Evolutionary conservation across 1,284 basidiomycete genomes (phyloP), one percentile per base, ranked within the genome.

Genomic region (Fistulina hepatica): DNA sequence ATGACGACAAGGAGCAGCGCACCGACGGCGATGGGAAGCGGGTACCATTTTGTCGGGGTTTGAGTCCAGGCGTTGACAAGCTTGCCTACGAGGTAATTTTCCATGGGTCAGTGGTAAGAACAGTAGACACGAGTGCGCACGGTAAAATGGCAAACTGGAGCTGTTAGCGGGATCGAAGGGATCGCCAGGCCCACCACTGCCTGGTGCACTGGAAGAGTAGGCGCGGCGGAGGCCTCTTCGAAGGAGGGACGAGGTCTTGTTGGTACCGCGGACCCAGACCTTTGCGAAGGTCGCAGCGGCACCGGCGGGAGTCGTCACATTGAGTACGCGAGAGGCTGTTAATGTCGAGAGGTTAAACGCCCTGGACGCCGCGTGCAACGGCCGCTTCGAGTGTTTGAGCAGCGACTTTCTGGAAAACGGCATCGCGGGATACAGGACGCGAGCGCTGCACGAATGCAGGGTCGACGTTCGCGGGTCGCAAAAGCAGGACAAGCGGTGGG

Each of bases 31-130:
- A 97, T 65, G 11, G 94, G 94, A 31, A 98, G 75, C 7, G 94
- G 93, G 50, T 92, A 93, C 94, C 94, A 98, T 59, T 80, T 86
- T 36, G 85, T 90, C 2, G 88, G 90, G 1, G 93, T 95, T 48
- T 80, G 69, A 3, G 70, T 76, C 91, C 92, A 95, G 17, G 89
- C 90, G 45, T 75, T 63, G 17, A 74, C 52, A n/a, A 76, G 48
- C 53, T 63, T 70, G 15, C 65, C 73, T 74, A 46, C 15, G 17
- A 21, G 20, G 25, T 27, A 3, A 33, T 16, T 24, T 22, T 41
- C 32, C 30, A 27, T 33, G 15, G 5, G 21, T 8, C 11, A 40
- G n/a, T 15, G 38, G 22, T 24, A 36, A 35, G 20, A 16, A 23
- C 9, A 31, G 7, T n/a, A 35, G 17, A 30, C 26, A 25, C 21